Base-by-base conservation (phyloP, 768 basidiomycete genomes). In the Gymnopilus junonius region DNA sequence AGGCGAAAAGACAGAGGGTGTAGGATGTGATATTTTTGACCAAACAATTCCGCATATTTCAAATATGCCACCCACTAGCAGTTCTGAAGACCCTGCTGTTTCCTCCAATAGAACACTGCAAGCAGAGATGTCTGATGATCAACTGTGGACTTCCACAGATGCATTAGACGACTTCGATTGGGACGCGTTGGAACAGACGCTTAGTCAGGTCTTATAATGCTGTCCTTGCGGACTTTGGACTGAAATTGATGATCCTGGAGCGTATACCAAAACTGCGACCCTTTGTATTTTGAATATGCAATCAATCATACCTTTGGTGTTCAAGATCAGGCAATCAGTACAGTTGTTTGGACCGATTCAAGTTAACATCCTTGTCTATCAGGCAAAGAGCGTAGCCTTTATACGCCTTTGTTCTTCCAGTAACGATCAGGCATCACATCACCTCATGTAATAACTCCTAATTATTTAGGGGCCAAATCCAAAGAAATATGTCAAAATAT, bases 141-240 rank as follows among this genome's bases (percentile, higher is more conserved):
- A 67, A 62, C 82, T 85, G 62, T 85, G 85, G 84, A 81, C 73
- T 43, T 72, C 75, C 34, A 79, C 83, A 51, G 70, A 76, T 23
- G 71, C 82, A 46, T 74, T 79, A 27, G 78, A 81, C n/a, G 79
- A 79, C 43, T 67, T 73, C 40, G 72, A 73, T 55, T 75, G 69
- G 69, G 74, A 73, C 53, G 69, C 69, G 3, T 46, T 75, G 46
- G 74, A 75, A 57, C 62, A 65, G 43, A 62, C 60, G 20, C 62
- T 75, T 42, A 69, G 69, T 20, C 72, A 73, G 65, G n/a, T 40
- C 10, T 45, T 21, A 20, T 59, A 39, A 59, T 56, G 23, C 37
- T 14, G 4, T 45, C 20, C 20, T 8, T 54, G 32, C 12, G 29
- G 40, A n/a, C 40, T 17, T 5, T 42, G 4, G 7, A 42, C 20